Evolutionary conservation across 805 yeast species (phyloP).

Genomic region (Starmerella stellata): DNA sequence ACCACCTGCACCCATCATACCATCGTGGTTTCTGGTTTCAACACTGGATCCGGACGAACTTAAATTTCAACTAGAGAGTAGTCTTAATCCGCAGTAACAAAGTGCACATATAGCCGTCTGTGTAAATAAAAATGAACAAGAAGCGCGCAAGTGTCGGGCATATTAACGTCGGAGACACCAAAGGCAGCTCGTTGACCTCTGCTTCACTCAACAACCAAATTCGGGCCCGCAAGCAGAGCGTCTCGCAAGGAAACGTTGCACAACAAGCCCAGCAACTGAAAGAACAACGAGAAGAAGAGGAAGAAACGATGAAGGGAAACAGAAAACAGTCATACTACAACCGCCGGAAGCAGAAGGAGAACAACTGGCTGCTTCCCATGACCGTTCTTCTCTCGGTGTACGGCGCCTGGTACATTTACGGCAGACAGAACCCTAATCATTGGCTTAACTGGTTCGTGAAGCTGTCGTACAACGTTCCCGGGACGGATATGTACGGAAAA

Average conservation of each 20-base stretch:
- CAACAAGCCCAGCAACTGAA: not conserved
- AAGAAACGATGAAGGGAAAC: not conserved
- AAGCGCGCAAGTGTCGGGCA: constrained; percentile 14
- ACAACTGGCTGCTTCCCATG: constrained; percentile 18
- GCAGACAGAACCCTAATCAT: constrained; percentile 9
- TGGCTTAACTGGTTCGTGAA: constrained; percentile 14
- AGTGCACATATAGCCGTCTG: too few species aligned
- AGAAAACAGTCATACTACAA: not conserved
- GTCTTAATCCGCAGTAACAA: too few species aligned
- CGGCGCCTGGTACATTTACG: constrained; percentile 9
- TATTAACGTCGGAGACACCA: constrained; percentile 18
- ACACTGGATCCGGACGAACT: too few species aligned
- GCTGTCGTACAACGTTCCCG: constrained; percentile 24
- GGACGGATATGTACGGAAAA: constrained; percentile 51
- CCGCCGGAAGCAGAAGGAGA: not conserved
- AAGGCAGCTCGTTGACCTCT: constrained; percentile 16
- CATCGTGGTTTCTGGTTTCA: too few species aligned
- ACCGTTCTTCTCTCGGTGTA: constrained; percentile 6
- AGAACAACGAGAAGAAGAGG: constrained; percentile 1
- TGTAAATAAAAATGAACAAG: too few species aligned
- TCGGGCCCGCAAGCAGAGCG: constrained; percentile 6
- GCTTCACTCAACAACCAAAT: constrained; percentile 9
- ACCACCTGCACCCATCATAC: too few species aligned
- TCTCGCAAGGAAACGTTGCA: not conserved
- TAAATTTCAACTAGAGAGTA: too few species aligned